Conservation (phyloP, 176 grass and related monocot genomes). For the Zoysia pacifica region DNA sequence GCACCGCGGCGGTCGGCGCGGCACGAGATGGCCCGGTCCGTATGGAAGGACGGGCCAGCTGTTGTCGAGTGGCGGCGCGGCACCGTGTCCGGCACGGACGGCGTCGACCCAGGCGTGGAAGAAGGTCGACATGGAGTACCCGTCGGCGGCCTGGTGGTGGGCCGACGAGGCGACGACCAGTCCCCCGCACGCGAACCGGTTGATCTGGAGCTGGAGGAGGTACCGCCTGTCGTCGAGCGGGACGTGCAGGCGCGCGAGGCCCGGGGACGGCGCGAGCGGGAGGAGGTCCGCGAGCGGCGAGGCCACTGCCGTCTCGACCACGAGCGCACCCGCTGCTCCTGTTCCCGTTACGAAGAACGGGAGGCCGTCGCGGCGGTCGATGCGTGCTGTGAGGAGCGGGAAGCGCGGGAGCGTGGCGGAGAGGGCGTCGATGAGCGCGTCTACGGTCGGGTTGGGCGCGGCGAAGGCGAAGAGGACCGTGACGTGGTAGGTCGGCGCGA, state of each 20-base stretch:
- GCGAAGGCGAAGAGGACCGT: constrained; percentile 53
- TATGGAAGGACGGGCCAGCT: constrained; percentile 3
- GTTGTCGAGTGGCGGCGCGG: not conserved
- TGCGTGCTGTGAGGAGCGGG: constrained; percentile 45
- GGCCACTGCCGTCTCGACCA: constrained; percentile 45
- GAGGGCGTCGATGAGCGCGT: constrained; percentile 30
- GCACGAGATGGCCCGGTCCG: constrained; percentile 21
- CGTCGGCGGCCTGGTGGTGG: constrained; percentile 62
- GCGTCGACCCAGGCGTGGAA: constrained; percentile 40
- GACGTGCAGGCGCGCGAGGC: constrained; percentile 32
- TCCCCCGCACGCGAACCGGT: constrained; percentile 55
- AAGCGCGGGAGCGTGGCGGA: constrained; percentile 38
- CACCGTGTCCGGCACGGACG: constrained; percentile 10
- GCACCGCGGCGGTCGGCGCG: constrained; percentile 42
- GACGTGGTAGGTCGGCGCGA: constrained; percentile 47
- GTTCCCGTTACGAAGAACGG: constrained; percentile 29
- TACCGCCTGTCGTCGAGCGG: not conserved
- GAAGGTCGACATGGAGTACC: constrained; percentile 51
- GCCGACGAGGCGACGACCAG: constrained; percentile 40
- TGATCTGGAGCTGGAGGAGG: constrained; percentile 53
- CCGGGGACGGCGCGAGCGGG: constrained; percentile 38
- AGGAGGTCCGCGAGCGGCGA: constrained; percentile 43
- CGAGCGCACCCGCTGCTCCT: constrained; percentile 28
- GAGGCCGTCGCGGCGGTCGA: not conserved
- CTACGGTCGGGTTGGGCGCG: constrained; percentile 44